Base-by-base conservation (phyloP, 768 basidiomycete genomes). In the Candolleomyces eurysporus region DNA sequence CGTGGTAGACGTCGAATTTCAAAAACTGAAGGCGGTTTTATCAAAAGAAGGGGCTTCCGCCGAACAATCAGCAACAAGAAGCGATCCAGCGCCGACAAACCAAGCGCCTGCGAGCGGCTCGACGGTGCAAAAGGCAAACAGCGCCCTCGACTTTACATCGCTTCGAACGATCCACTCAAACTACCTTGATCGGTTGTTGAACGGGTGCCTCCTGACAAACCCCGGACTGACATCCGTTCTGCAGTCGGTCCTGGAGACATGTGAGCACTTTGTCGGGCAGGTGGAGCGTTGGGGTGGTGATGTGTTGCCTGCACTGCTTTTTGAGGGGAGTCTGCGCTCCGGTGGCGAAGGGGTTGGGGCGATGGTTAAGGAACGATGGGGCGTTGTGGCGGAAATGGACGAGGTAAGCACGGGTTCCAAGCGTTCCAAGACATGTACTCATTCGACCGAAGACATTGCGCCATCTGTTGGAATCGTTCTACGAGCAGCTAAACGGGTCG, bases 211-310 rank as follows among this genome's bases (percentile, higher is more conserved):
- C 40, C 75, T 97, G 56, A 82, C 88, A 5, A 90, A 93, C 65
- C 69, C 83, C 0, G 73, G 79, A 4, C 74, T 92, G 19, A 84
- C 88, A 6, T 72, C 81, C 1, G 83, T 86, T 46, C 76, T 95
- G 43, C 85, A 87, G 17, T 81, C 85, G 36, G 87, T 96, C 59
- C 78, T 96, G 54, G 91, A 93, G 65, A 79, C 90, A 9, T 96
- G 93, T 70, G 93, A 92, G 69, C 82, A 87, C 9, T 92, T 96
- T 69, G 89, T 89, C n/a, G 92, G 86, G 7, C 87, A 93, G 64
- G 84, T 96, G 0, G 94, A 96, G 72, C 78, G 94, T 57, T 97
- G 94, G 94, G 93, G 92, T 13, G 94, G 94, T 0, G 92, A 96
- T 69, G 85, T 96, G 9, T 76, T 96, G 2, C 94, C 94, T 13